Conservation (phyloP, 73 alveolate species). For the Uronychia setigera region DNA sequence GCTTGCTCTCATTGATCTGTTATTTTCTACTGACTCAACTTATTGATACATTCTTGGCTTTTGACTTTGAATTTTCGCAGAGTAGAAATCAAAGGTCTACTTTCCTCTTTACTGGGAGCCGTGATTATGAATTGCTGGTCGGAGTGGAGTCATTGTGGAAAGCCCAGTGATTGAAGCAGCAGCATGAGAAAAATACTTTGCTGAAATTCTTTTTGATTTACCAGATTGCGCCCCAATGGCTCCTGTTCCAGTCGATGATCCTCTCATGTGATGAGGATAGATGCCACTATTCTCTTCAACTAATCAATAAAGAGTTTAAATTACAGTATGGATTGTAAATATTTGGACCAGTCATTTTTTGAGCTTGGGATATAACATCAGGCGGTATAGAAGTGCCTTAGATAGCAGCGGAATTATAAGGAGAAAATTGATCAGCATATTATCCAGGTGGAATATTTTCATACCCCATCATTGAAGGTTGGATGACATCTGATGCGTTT, state of each 20-base stretch:
- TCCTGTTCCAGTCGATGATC: no score
- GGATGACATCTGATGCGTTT: not conserved
- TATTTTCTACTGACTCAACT: constrained; percentile 20
- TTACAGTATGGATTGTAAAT: not conserved
- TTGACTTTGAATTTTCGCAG: constrained; percentile 25
- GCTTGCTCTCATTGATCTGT: not conserved
- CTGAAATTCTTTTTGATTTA: not conserved
- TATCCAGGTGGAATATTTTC: not conserved
- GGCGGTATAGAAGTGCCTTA: not conserved
- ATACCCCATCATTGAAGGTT: not conserved
- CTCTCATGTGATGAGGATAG: no score
- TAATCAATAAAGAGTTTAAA: no score
- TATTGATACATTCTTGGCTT: constrained; percentile 24
- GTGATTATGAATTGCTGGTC: constrained; percentile 5
- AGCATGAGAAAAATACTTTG: constrained; percentile 9
- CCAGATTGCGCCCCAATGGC: not conserved
- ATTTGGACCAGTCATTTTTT: not conserved
- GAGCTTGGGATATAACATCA: not conserved
- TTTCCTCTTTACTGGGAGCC: constrained; percentile 19
- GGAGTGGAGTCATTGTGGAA: constrained; percentile 40
- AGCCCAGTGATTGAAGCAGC: constrained; percentile 42
- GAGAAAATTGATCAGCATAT: no score
- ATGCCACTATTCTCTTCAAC: no score
- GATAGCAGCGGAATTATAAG: not conserved
- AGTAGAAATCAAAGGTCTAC: constrained; percentile 13